Percentiles rank a stretch among this genome's conserved stretches.
Conservation (phyloP, 176 grass and related monocot species). For the Cenchrus americanus region DNA sequence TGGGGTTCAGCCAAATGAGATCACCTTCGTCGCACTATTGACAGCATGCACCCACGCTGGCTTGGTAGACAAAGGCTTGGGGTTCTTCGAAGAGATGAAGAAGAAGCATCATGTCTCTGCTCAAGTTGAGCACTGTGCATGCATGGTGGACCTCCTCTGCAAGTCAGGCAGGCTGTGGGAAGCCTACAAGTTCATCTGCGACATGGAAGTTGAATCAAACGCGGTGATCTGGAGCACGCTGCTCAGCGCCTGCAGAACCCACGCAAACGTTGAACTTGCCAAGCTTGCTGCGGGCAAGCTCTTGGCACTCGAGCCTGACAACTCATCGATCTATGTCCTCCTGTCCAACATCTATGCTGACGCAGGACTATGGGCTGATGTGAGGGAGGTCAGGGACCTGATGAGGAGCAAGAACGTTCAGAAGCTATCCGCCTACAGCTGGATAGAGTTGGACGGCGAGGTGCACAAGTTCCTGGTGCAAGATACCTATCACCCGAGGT, state of each 20-base stretch:
- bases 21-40: constrained; percentile 71
- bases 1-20: constrained; percentile 60
- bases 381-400: constrained; percentile 62
- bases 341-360: constrained; percentile 81
- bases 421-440: constrained; percentile 83
- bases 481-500: constrained; percentile 58
- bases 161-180: constrained; percentile 64
- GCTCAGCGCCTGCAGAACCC: constrained; percentile 72
- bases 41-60: constrained; percentile 81
- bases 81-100: constrained; percentile 64
- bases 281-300: constrained; percentile 60
- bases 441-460: constrained; percentile 77
- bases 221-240: constrained; percentile 74
- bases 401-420: constrained; percentile 80
- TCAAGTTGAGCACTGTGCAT: constrained; percentile 89
- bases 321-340: constrained; percentile 72
- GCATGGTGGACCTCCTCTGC: constrained; percentile 78
- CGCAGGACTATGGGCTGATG: constrained; percentile 63
- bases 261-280: constrained; percentile 60
- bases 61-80: constrained; percentile 66
- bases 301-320: constrained; percentile 60
- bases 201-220: constrained; percentile 77
- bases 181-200: constrained; percentile 72
- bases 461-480: constrained; percentile 82
- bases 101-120: constrained; percentile 41